Base-by-base conservation (phyloP, 345 rosid genomes). In the Tarenaya hassleriana region DNA sequence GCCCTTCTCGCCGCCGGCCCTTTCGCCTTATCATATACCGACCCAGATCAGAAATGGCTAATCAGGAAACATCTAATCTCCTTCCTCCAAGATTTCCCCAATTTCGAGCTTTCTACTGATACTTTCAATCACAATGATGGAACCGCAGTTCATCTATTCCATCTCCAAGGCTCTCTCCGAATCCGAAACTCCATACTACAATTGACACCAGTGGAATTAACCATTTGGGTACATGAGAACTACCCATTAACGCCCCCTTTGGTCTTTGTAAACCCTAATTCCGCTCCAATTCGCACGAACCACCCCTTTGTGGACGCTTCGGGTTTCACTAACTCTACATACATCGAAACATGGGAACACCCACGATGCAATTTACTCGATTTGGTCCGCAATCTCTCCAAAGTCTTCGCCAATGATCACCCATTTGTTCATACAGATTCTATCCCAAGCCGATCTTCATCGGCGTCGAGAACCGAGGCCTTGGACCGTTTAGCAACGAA, bases 221-320 rank as follows among this genome's bases (percentile, higher is more conserved):
- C 74, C 50, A 72, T 88, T 24, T 84, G 94, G 94, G 37, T 88
- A 34, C 86, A 78, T 14, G 81, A 88, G 42, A 63, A 70, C 55
- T 84, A 88, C 54, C 96, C 96, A 15, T 50, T 33, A 9, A 61
- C 47, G 24, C 74, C 83, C 20, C 94, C 90, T 44, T 48, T 82
- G 2, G 82, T 81, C 10, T 75, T 77, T 8, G 61, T 77, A 12
- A 60, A 19, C 64, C 37, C 74, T 0, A 15, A 49, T 17, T 16
- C 39, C 0, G 34, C 39, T 5, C 70, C 71, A 0, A 61, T 80
- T 55, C 83, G 65, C 35, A 60, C 35, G 6, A 55, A 62, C 56
- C 90, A 88, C 42, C 82, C 88, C n/a, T 84, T 84, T 47, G 79
- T 84, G 4, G 77, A 69, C 47, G 45, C 65, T 11, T 67, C 82